Evolutionary conservation across 1,139 yeast genomes (phyloP).

Genomic region (Yamadazyma atlantica): DNA sequence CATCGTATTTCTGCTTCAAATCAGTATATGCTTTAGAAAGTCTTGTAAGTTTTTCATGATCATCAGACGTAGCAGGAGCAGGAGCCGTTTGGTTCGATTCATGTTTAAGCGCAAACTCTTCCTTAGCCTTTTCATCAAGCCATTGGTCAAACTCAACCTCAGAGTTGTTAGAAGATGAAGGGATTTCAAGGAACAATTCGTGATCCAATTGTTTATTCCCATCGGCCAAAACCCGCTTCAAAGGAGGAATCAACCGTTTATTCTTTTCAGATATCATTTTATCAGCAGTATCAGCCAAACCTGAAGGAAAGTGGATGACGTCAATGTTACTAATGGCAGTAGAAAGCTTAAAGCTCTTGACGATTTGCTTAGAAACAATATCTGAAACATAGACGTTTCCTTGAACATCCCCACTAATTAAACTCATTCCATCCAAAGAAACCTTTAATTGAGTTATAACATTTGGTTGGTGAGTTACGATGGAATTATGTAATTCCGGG

Average conservation of each 20-base stretch:
- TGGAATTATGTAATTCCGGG: constrained; percentile 49
- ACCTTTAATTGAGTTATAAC: constrained; percentile 53
- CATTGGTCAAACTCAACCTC: constrained; percentile 33
- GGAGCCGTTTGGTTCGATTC: constrained; percentile 34
- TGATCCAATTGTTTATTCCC: constrained; percentile 44
- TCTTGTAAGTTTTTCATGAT: constrained; percentile 37
- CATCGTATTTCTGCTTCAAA: constrained; percentile 60
- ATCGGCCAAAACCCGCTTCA: constrained; percentile 57
- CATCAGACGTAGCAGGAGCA: constrained; percentile 8
- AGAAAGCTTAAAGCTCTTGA: constrained; percentile 60
- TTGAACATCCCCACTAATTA: constrained; percentile 70
- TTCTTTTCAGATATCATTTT: constrained; percentile 33
- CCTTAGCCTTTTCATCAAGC: constrained; percentile 45
- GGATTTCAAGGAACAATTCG: constrained; percentile 49
- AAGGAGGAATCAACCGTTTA: constrained; percentile 48
- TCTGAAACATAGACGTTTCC: constrained; percentile 76
- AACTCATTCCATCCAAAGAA: constrained; percentile 72
- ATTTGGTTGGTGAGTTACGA: constrained; percentile 54
- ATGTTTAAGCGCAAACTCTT: constrained; percentile 53
- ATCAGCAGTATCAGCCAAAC: constrained; percentile 11
- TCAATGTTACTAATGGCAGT: constrained; percentile 32
- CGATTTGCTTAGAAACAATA: constrained; percentile 72
- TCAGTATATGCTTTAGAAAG: constrained; percentile 59
- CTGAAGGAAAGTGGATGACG: constrained; percentile 19
- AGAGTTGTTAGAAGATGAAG: background rate